These are phyloP conservation scores for Myriosclerotinia duriaeana DNA, from an alignment of 2,329 filamentous ascomycete species.

Conservation along the genomic window DNA sequence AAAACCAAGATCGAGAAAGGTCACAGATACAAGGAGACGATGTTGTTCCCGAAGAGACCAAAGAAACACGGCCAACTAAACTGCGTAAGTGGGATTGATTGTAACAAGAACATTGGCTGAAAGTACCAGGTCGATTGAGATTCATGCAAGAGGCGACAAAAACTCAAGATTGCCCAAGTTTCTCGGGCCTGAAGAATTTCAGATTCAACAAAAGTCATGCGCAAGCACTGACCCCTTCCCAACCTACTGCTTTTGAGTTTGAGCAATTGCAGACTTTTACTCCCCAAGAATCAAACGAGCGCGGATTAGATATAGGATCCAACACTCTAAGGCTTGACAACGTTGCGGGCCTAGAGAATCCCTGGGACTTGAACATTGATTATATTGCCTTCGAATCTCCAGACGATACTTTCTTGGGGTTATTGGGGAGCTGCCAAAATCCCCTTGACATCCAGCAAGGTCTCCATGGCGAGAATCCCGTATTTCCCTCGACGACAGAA, in stretches of 20 bases:
- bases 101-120: background rate
- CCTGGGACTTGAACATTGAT: background rate
- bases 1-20: background rate
- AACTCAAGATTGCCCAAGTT: background rate
- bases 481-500: background rate
- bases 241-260: background rate
- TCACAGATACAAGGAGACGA: background rate
- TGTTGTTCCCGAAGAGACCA: background rate
- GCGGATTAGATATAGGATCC: background rate
- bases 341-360: background rate
- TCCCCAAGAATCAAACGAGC: background rate
- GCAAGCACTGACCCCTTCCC: background rate
- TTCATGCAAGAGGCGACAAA: background rate
- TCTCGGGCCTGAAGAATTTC: background rate
- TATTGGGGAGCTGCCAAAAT: background rate
- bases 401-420: background rate
- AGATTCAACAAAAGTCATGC: background rate
- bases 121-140: conserved; percentile 5
- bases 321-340: background rate
- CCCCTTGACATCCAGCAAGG: background rate
- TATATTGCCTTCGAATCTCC: conserved; percentile 2
- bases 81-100: background rate
- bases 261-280: background rate
- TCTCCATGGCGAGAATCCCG: background rate
- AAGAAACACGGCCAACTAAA: background rate